A percentile compares a stretch with the other conserved stretches of the same genome.
Evolutionary conservation across 345 rosid genomes (phyloP).

Genomic region (Excoecaria cochinchinensis): DNA sequence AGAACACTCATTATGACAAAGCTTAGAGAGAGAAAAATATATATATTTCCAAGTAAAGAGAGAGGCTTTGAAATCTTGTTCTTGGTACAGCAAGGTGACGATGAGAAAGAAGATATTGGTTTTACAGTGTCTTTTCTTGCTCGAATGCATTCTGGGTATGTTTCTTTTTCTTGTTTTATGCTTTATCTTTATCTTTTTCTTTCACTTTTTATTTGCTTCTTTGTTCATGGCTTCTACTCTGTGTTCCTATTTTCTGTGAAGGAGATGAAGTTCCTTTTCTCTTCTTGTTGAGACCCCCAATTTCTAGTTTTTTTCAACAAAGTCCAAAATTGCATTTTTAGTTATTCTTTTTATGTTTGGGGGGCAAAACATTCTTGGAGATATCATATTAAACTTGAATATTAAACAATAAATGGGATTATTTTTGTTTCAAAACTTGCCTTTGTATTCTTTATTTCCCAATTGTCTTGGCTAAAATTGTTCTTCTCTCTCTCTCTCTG

Average conservation of each 20-base stretch:
- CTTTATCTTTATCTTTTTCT: not conserved
- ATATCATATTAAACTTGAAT: not conserved
- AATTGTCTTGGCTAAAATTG: not conserved
- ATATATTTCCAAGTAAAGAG: not conserved
- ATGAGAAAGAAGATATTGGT: slow-evolving; percentile 26
- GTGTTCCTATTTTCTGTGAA: not conserved
- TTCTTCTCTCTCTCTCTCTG: not conserved
- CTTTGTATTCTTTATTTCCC: not conserved
- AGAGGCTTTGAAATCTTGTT: not conserved
- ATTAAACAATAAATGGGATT: not conserved
- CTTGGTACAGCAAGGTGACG: not conserved
- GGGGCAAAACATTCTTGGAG: not conserved
- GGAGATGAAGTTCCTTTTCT: not conserved
- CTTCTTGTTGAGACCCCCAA: not conserved
- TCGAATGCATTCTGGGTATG: slow-evolving; percentile 37
- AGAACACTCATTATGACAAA: not conserved
- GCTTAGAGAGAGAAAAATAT: not conserved
- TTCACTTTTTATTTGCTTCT: not conserved
- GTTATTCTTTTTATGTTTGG: not conserved
- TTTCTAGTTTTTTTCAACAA: not conserved
- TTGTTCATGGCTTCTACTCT: not conserved
- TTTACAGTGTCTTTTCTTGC: slow-evolving; percentile 24
- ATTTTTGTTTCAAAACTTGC: not conserved
- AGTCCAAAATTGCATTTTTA: not conserved
- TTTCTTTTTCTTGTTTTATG: not conserved